Percentiles rank a stretch among this genome's conserved stretches.
phyloP scores from a whole-genome alignment of 2,329 filamentous ascomycete species.

The Aspergillus unguis region DNA sequence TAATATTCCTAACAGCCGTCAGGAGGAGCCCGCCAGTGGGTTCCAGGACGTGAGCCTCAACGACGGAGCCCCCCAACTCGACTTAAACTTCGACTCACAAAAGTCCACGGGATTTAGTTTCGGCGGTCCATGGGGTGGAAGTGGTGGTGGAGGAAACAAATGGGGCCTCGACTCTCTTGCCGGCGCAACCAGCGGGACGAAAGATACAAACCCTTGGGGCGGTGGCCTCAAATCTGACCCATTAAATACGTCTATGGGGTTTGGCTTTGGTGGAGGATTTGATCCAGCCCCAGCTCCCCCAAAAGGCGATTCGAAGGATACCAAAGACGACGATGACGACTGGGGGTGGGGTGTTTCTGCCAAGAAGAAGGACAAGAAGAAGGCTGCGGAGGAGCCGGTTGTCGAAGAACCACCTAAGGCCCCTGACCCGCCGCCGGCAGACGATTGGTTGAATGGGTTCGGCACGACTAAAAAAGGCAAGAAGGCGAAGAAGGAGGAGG shows the following conservation, averaged over 20 bases:
- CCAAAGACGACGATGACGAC: constrained; percentile 39
- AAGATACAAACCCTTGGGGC: constrained; percentile 43
- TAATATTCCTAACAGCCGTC: no score
- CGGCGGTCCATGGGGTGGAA: constrained; percentile 54
- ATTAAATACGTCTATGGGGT: constrained; percentile 34
- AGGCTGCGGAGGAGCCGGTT: constrained; percentile 23
- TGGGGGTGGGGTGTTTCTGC: constrained; percentile 36
- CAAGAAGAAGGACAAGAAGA: constrained; percentile 43
- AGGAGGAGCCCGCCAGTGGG: constrained; percentile 42
- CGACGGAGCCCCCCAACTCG: constrained; percentile 56
- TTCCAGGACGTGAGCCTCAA: constrained; percentile 65
- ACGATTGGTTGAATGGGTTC: constrained; percentile 34
- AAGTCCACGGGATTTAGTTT: constrained; percentile 43
- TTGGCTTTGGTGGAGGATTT: constrained; percentile 45
- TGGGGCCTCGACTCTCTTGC: constrained; percentile 44
- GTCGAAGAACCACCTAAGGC: constrained; percentile 28
- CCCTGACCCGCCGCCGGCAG: constrained; percentile 24
- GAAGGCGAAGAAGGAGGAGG: constrained; percentile 32
- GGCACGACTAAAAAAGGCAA: constrained; percentile 43
- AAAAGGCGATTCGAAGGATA: constrained; percentile 44
- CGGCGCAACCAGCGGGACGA: constrained; percentile 27
- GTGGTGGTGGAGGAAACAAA: constrained; percentile 54
- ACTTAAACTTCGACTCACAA: constrained; percentile 53
- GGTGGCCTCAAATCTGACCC: constrained; percentile 35
- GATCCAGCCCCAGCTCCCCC: constrained; percentile 29